A percentile compares a stretch with the other conserved stretches of the same genome.
phyloP scores from a whole-genome alignment of 2,329 filamentous ascomycete species.

The Aureobasidium leucospermi region DNA sequence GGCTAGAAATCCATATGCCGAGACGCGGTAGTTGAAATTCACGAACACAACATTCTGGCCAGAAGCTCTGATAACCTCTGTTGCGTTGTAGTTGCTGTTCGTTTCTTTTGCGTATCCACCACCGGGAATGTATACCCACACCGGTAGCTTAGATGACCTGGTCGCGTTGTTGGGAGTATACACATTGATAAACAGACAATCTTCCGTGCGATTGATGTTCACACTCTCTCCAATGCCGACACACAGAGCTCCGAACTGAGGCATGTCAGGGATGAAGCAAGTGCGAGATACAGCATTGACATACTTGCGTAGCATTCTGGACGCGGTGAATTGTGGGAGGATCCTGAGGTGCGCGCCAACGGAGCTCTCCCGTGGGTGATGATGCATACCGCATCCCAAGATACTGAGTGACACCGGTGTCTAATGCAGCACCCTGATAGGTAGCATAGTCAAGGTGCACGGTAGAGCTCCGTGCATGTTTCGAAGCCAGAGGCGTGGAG shows the following conservation, averaged over 20 bases:
- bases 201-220: conserved; percentile 23
- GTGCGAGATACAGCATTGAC: background rate
- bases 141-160: conserved; percentile 27
- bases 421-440: background rate
- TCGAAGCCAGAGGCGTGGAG: background rate
- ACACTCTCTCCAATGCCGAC: conserved; percentile 1
- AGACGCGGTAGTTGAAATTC: conserved; percentile 29
- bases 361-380: conserved; percentile 1
- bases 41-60: conserved; percentile 30
- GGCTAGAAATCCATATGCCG: conserved; percentile 36
- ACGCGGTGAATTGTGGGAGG: background rate
- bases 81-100: conserved; percentile 31
- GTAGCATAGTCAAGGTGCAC: conserved; percentile 5
- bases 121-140: conserved; percentile 36
- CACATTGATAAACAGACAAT: conserved; percentile 34
- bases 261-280: background rate
- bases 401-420: conserved; percentile 8
- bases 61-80: conserved; percentile 27
- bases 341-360: conserved; percentile 8
- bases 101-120: conserved; percentile 32
- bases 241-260: conserved; percentile 11
- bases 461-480: conserved; percentile 5
- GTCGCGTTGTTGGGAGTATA: conserved; percentile 31
- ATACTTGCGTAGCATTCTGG: background rate
- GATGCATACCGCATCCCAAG: conserved; percentile 11